phyloP scores from a whole-genome alignment of 306 rosid genomes.

The Purshia tridentata region DNA sequence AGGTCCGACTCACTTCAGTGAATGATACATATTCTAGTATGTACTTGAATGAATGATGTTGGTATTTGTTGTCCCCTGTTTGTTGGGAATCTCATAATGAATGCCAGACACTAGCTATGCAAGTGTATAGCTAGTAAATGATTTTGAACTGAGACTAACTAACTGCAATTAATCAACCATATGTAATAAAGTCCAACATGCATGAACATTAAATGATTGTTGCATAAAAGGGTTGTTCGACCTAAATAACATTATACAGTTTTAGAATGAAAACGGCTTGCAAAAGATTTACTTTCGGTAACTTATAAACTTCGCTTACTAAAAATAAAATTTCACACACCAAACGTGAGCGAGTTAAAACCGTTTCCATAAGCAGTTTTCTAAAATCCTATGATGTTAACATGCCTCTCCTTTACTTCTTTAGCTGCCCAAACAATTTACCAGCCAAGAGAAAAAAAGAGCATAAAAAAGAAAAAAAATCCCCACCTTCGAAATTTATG shows the following conservation, averaged over 20 bases:
- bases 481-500: slow-evolving; percentile 5
- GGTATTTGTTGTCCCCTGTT: background rate
- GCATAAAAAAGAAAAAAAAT: background rate
- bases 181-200: slow-evolving; percentile 4
- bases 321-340: slow-evolving; percentile 19
- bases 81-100: slow-evolving; percentile 11
- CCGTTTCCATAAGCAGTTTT: background rate
- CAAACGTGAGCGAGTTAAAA: slow-evolving; percentile 13
- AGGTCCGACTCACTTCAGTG: slow-evolving; percentile 14
- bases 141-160: background rate
- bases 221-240: background rate
- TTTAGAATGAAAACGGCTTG: background rate
- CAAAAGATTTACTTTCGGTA: background rate
- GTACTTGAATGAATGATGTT: background rate
- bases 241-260: background rate
- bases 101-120: slow-evolving; percentile 11
- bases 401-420: slow-evolving; percentile 19
- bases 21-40: background rate
- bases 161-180: slow-evolving; percentile 8
- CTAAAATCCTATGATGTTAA: background rate
- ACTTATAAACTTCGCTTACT: background rate
- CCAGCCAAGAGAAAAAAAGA: background rate
- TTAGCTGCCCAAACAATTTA: slow-evolving; percentile 12
- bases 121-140: slow-evolving; percentile 12
- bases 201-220: background rate